phyloP scores from a whole-genome alignment of 441 rosid species.

The Melastoma candidum region DNA sequence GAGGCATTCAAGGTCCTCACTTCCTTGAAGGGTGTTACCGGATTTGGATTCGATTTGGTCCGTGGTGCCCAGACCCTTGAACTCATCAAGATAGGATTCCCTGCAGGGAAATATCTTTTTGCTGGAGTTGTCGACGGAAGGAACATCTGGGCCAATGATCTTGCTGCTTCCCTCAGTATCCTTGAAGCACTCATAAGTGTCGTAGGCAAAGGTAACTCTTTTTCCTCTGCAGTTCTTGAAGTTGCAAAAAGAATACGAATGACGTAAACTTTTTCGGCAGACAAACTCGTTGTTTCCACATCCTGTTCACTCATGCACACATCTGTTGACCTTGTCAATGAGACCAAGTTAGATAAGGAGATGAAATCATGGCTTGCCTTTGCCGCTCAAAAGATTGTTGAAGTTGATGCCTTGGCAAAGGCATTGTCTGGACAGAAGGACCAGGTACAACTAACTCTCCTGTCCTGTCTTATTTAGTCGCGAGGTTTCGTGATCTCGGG shows the following conservation, averaged over 20 bases:
- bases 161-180: slow-evolving; percentile 59
- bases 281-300: slow-evolving; percentile 88
- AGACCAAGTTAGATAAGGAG: slow-evolving; percentile 75
- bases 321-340: slow-evolving; percentile 82
- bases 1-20: slow-evolving; percentile 74
- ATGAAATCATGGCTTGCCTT: slow-evolving; percentile 95
- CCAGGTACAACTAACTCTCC: slow-evolving; percentile 36
- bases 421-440: slow-evolving; percentile 75
- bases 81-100: slow-evolving; percentile 70
- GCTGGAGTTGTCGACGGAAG: slow-evolving; percentile 98
- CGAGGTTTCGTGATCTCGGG: no score
- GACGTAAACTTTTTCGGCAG: slow-evolving; percentile 23
- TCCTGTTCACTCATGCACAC: slow-evolving; percentile 96
- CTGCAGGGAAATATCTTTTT: slow-evolving; percentile 72
- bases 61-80: slow-evolving; percentile 83
- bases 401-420: slow-evolving; percentile 87
- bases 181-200: slow-evolving; percentile 52
- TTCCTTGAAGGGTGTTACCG: slow-evolving; percentile 84
- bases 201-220: slow-evolving; percentile 67
- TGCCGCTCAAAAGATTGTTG: slow-evolving; percentile 93
- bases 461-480: not conserved
- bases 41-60: slow-evolving; percentile 76
- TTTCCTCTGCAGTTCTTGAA: slow-evolving; percentile 5
- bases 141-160: slow-evolving; percentile 98
- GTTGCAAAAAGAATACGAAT: slow-evolving; percentile 1